These are phyloP conservation scores for Pyrrhoderma lamaoense DNA, from an alignment of 1,284 basidiomycete genomes.

Conservation along the genomic window DNA sequence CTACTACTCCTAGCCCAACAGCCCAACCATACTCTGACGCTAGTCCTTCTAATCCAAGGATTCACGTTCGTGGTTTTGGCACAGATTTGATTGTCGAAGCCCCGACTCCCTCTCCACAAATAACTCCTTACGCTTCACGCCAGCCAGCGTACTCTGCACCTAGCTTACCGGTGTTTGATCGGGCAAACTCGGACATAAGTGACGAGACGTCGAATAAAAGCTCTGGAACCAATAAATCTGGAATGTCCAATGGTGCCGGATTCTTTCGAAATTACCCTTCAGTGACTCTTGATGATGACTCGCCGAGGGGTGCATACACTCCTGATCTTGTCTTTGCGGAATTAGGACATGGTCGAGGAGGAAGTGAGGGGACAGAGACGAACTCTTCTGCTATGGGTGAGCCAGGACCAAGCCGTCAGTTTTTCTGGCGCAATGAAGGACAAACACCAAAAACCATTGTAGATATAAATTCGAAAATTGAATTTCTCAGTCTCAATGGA, in stretches of 20 bases:
- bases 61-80: conserved; percentile 34
- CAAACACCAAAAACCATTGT: conserved; percentile 22
- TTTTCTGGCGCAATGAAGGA: conserved; percentile 7
- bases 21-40: conserved; percentile 32
- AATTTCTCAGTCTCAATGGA: conserved; percentile 3
- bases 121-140: conserved; percentile 30
- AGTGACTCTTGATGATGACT: conserved; percentile 28
- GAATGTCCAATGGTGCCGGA: conserved; percentile 40
- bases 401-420: conserved; percentile 18
- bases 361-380: conserved; percentile 23
- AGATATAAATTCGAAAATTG: conserved; percentile 24
- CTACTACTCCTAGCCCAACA: conserved; percentile 18
- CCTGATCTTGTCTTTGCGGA: conserved; percentile 71
- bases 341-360: conserved; percentile 64
- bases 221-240: conserved; percentile 37
- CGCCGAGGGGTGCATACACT: conserved; percentile 48
- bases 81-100: conserved; percentile 58
- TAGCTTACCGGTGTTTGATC: neutral
- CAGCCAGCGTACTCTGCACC: conserved; percentile 4
- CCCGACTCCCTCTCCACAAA: conserved; percentile 43
- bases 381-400: conserved; percentile 2
- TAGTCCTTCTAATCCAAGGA: conserved; percentile 28
- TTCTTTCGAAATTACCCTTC: conserved; percentile 55
- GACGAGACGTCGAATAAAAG: conserved; percentile 40
- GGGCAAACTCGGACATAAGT: conserved; percentile 19